Base-by-base conservation (phyloP, 768 basidiomycete genomes). In the Paxillus involutus region DNA sequence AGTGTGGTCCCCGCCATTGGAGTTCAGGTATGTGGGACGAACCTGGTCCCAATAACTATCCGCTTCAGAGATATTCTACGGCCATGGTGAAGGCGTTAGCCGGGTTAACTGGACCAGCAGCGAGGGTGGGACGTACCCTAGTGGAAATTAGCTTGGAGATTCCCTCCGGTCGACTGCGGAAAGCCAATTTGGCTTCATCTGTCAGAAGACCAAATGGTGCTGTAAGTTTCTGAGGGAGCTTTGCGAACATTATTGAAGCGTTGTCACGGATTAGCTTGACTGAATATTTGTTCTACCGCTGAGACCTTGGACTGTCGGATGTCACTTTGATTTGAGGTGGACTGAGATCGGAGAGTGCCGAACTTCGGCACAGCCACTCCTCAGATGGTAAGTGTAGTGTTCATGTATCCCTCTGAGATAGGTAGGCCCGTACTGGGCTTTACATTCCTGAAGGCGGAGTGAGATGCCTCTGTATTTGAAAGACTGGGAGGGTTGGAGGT, bases 1-100 rank as follows among this genome's bases (percentile, higher is more conserved):
- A 54, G 42, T 58, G 44, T 42, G 32, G 49, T 21, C 13, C 19
- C 14, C 11, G 7, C 6, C 26, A 30, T 19, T 19, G 33, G 45
- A 46, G 24, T 29, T 37, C 41, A 6, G 26, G 32, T 52, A 51
- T 32, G 24, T 35, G 46, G 16, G 29, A 63, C 82, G 63, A 59
- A 90, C 91, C 75, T 96, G 94, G 54, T 93, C 81, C 94, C 94
- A 96, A 65, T 95, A 94, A n/a, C 68, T 74, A 65, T 97, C 94
- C 3, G 73, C 80, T 53, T 83, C 77, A 3, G 84, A 69, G 47
- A 95, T 94, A 61, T 89, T 83, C 91, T 94, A 55, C 33, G 45
- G 32, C 42, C 4, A 50, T 58, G 43, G 42, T 14, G 43, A 44
- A 40, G 51, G 39, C 36, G 53, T 54, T 32, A 54, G 45, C 43